Percentiles rank a stretch among this genome's conserved stretches.
phyloP scores from a whole-genome alignment of 345 rosid species.

The Adansonia digitata region DNA sequence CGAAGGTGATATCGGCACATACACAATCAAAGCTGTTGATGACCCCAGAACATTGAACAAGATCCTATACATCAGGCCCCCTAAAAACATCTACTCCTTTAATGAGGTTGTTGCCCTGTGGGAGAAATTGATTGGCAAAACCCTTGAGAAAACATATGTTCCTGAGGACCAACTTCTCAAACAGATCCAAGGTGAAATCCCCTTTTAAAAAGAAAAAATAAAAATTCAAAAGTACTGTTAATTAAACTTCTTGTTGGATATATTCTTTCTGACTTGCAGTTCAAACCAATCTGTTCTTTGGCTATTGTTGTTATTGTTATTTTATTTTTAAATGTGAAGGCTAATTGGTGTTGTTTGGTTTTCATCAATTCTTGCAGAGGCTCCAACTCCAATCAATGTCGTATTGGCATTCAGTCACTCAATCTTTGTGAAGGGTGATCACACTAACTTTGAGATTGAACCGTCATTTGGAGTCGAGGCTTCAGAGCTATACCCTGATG shows the following conservation, averaged over 20 bases:
- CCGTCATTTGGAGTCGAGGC: slow-evolving; percentile 73
- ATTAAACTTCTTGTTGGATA: neutral
- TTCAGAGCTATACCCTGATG: slow-evolving; percentile 72
- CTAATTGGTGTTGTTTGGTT: neutral
- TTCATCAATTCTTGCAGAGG: slow-evolving; percentile 32
- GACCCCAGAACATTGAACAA: slow-evolving; percentile 64
- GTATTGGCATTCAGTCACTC: slow-evolving; percentile 49
- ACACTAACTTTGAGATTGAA: slow-evolving; percentile 60
- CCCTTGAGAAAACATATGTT: slow-evolving; percentile 48
- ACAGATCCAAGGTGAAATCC: slow-evolving; percentile 30
- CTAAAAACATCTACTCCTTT: slow-evolving; percentile 47
- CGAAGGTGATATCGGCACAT: slow-evolving; percentile 54
- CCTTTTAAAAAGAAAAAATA: too few species aligned
- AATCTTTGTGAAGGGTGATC: slow-evolving; percentile 65
- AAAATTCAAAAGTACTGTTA: neutral
- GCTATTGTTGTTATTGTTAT: neutral
- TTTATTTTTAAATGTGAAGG: neutral
- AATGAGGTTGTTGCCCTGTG: slow-evolving; percentile 53
- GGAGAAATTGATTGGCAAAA: slow-evolving; percentile 62
- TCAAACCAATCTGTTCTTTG: neutral
- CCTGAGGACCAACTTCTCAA: slow-evolving; percentile 55
- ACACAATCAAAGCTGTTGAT: slow-evolving; percentile 50
- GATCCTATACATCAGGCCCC: slow-evolving; percentile 48
- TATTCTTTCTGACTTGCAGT: neutral
- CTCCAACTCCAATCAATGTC: slow-evolving; percentile 44